Conservation (phyloP, 169 alveolate species). For the Babesia divergens region DNA sequence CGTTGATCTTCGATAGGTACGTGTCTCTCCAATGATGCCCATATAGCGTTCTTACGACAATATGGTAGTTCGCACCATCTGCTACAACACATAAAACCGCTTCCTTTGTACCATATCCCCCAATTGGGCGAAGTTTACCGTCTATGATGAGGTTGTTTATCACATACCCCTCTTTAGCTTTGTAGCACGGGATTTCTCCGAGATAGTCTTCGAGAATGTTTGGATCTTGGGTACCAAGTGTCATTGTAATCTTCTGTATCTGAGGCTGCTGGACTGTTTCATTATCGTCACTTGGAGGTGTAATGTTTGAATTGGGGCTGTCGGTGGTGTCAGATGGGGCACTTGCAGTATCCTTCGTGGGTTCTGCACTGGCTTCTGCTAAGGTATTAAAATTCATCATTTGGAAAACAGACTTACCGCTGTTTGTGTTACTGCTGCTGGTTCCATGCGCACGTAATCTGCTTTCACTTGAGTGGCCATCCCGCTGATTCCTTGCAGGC, state of each 20-base stretch:
- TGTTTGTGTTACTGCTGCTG: too few species aligned
- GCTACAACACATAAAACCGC: neutral
- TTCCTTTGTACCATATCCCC: neutral
- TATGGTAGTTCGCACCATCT: neutral
- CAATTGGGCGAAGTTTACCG: conserved; percentile 5
- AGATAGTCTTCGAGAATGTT: neutral
- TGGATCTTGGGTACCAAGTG: neutral
- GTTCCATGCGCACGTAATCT: too few species aligned
- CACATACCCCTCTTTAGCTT: conserved; percentile 2
- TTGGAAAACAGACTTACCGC: too few species aligned
- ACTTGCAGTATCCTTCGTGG: too few species aligned
- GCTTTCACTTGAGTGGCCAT: too few species aligned
- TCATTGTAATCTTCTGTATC: neutral
- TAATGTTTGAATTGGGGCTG: too few species aligned
- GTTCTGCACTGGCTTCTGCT: too few species aligned
- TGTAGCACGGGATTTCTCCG: conserved; percentile 11
- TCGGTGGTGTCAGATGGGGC: too few species aligned
- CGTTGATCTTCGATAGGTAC: neutral
- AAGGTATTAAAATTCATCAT: too few species aligned
- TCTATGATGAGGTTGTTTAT: neutral
- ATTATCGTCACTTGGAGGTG: too few species aligned
- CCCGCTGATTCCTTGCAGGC: too few species aligned
- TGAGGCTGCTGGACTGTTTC: too few species aligned
- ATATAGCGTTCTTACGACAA: conserved; percentile 4
- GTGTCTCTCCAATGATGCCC: neutral